Evolutionary conservation across 352 stramenopile species (phyloP), one percentile per base, ranked within the genome.

Genomic region (Pythium apleroticum): DNA sequence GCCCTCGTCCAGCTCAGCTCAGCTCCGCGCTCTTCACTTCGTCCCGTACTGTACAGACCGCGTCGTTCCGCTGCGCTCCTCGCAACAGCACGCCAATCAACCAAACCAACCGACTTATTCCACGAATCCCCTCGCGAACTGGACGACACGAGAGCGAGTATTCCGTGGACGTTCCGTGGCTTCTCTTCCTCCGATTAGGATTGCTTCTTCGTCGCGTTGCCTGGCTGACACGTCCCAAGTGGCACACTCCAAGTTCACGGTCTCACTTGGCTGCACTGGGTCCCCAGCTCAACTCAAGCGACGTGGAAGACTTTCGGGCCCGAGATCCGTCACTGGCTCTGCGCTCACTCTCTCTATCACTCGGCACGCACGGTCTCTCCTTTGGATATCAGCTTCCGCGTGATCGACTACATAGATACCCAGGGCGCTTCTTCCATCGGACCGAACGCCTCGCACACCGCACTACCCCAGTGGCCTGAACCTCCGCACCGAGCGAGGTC

Each of bases 131-230:
- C 3, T 7, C 4, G n/a, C 43, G n/a, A 28, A 25, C 43, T 27
- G 19, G 14, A 48, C 39, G 39, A 24, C 39, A n/a, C n/a, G n/a
- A n/a, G 39, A 48, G 14, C 39, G 43, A 50, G 43, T 11, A 19
- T 50, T 50, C 43, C n/a, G 19, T 27, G n/a, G 43, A 50, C 43
- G 43, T 50, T 50, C 43, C 43, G 43, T 50, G 17, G 43, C 20
- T 50, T 50, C 43, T 50, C 43, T 50, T 50, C 43, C 20, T 50
- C 43, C 43, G 43, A 50, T 50, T 50, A 10, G n/a, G 43, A 50
- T 50, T 50, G 43, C 43, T 50, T 50, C 20, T 6, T 12, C 10
- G 19, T 50, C 20, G n/a, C 43, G n/a, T 14, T 46, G 19, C 37
- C 37, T 22, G 37, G 14, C 37, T 46, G 37, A 46, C 37, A 14